A percentile compares a stretch with the other conserved stretches of the same genome.
Evolutionary conservation across 805 yeast genomes (phyloP).

Genomic region (Saturnispora diversa): DNA sequence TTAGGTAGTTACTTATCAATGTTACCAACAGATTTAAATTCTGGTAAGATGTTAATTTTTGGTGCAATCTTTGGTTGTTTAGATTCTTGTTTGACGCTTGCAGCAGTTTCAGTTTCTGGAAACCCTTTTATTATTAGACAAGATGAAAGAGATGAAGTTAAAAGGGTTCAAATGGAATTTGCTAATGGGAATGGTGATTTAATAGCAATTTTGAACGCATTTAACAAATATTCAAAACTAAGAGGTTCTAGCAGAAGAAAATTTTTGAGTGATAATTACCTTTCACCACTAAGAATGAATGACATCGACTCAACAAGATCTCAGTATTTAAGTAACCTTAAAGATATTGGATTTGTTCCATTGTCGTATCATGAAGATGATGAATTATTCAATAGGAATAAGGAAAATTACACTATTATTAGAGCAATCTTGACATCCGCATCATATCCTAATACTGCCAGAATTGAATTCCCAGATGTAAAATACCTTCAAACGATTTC

Average conservation of each 20-base stretch:
- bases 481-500: slow-evolving; percentile 59
- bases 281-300: slow-evolving; percentile 57
- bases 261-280: slow-evolving; percentile 46
- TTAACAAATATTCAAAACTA: slow-evolving; percentile 40
- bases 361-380: slow-evolving; percentile 32
- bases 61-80: slow-evolving; percentile 81
- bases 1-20: slow-evolving; percentile 73
- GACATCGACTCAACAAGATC: slow-evolving; percentile 65
- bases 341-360: slow-evolving; percentile 73
- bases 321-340: slow-evolving; percentile 63
- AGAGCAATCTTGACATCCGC: slow-evolving; percentile 72
- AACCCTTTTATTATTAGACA: slow-evolving; percentile 58
- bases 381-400: slow-evolving; percentile 41
- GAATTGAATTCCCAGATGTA: slow-evolving; percentile 76
- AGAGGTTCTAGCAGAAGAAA: slow-evolving; percentile 30
- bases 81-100: slow-evolving; percentile 70
- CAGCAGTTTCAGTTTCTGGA: slow-evolving; percentile 67
- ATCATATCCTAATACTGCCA: slow-evolving; percentile 73
- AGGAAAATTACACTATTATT: slow-evolving; percentile 41
- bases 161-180: slow-evolving; percentile 34
- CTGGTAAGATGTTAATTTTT: slow-evolving; percentile 72
- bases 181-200: slow-evolving; percentile 64
- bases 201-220: slow-evolving; percentile 56
- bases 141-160: slow-evolving; percentile 60
- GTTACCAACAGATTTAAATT: slow-evolving; percentile 78